phyloP scores from a whole-genome alignment of 192 early-diverging fungal species.

The Coemansia sp. region DNA sequence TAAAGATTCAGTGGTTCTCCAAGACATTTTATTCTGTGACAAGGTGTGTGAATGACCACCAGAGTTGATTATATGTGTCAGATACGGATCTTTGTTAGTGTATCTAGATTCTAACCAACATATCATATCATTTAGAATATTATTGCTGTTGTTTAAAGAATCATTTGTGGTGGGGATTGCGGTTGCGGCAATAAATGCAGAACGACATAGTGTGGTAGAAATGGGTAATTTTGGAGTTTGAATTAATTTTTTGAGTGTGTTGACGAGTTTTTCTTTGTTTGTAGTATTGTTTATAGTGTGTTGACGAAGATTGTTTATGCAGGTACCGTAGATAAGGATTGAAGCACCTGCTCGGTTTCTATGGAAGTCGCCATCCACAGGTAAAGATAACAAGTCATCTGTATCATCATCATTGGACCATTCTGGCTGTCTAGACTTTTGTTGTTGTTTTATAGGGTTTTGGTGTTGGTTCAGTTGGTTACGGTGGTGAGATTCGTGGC shows the following conservation, averaged over 20 bases:
- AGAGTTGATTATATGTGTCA: background rate
- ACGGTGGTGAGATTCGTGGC: too few species aligned
- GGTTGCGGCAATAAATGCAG: conserved; percentile 15
- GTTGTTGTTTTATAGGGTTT: too few species aligned
- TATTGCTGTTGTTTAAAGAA: too few species aligned
- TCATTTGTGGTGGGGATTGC: too few species aligned
- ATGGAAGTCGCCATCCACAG: background rate
- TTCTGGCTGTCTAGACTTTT: too few species aligned
- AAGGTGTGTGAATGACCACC: too few species aligned
- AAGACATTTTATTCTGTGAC: too few species aligned
- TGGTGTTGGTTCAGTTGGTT: too few species aligned
- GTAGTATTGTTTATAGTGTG: background rate
- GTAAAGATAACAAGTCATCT: background rate
- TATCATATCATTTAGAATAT: too few species aligned
- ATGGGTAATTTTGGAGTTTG: conserved; percentile 1
- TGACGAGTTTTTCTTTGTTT: background rate
- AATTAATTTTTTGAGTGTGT: background rate
- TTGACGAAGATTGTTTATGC: background rate
- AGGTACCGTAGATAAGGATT: conserved; percentile 3
- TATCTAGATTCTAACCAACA: background rate
- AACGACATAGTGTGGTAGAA: conserved; percentile 12
- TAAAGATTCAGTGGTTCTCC: too few species aligned
- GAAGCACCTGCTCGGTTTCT: conserved; percentile 7
- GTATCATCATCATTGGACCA: background rate
- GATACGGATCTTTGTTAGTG: background rate